phyloP scores from a whole-genome alignment of 257 asterid species.

The Mentha longifolia region DNA sequence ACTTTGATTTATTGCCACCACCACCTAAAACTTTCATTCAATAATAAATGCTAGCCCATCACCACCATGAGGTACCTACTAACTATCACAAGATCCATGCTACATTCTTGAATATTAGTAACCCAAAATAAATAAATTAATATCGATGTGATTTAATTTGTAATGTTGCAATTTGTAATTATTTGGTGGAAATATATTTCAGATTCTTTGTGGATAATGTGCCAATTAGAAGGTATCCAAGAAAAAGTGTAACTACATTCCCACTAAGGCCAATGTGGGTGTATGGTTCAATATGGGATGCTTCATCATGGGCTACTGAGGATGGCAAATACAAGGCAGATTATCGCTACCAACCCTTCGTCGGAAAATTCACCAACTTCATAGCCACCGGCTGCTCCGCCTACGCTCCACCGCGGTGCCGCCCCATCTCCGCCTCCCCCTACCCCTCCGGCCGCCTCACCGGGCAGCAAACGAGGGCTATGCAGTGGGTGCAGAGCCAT shows the following conservation, averaged over 20 bases:
- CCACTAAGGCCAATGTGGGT: conserved; percentile 96
- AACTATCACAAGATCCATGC: conserved; percentile 32
- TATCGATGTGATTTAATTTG: conserved; percentile 26
- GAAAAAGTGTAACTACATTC: conserved; percentile 64
- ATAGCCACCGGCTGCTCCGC: conserved; percentile 89
- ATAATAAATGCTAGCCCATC: conserved; percentile 33
- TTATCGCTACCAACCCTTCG: conserved; percentile 80
- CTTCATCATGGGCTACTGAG: conserved; percentile 93
- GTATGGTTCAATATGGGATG: conserved; percentile 96
- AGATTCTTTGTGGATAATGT: conserved; percentile 93
- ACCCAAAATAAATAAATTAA: conserved; percentile 12
- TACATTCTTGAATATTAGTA: conserved; percentile 15
- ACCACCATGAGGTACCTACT: too few species aligned
- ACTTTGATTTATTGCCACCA: conserved; percentile 2
- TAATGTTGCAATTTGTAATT: conserved; percentile 32
- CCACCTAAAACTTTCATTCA: conserved; percentile 29
- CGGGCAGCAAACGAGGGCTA: conserved; percentile 54
- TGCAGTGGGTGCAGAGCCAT: conserved; percentile 79
- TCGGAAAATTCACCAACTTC: conserved; percentile 69
- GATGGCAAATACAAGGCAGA: conserved; percentile 81
- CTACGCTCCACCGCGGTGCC: conserved; percentile 67
- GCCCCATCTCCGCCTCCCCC: conserved; percentile 70
- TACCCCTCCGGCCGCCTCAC: conserved; percentile 66
- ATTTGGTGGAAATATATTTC: not conserved
- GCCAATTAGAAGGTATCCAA: conserved; percentile 78